Conservation (phyloP, 768 basidiomycete genomes). For the Collybia sp. region DNA sequence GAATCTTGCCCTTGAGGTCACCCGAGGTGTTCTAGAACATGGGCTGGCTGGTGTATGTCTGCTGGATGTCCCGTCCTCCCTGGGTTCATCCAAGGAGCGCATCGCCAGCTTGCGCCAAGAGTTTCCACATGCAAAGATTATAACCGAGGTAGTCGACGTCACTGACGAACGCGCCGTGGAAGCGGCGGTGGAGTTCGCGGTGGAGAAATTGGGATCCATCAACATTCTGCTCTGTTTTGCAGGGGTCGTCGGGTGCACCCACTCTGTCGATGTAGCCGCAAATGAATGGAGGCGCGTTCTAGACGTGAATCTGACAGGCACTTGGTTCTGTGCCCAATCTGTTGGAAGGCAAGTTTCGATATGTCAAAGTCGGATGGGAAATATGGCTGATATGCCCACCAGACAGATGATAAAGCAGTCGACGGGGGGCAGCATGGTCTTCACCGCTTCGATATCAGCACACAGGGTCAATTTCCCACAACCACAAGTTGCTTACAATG, state of each 20-base stretch:
- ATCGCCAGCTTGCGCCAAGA: conserved; percentile 14
- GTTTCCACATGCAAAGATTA: conserved; percentile 29
- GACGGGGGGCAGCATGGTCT: conserved; percentile 35
- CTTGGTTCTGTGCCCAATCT: conserved; percentile 39
- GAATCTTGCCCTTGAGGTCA: conserved; percentile 28
- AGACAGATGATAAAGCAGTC: conserved; percentile 39
- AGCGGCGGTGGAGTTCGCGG: conserved; percentile 17
- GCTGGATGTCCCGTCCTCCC: conserved; percentile 20
- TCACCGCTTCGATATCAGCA: conserved; percentile 38
- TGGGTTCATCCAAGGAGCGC: conserved; percentile 15
- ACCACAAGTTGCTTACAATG: conserved; percentile 35
- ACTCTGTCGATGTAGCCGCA: conserved; percentile 23
- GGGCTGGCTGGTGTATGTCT: conserved; percentile 30
- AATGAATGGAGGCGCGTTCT: conserved; percentile 32
- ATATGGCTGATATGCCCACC: neutral
- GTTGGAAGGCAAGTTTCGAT: conserved; percentile 26
- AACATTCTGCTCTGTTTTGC: conserved; percentile 38
- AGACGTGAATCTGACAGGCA: conserved; percentile 40
- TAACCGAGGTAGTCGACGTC: conserved; percentile 29
- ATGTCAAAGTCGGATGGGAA: neutral
- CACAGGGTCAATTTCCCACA: conserved; percentile 37
- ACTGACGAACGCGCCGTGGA: conserved; percentile 25
- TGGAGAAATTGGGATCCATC: conserved; percentile 22
- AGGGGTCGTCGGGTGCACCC: conserved; percentile 29
- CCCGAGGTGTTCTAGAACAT: conserved; percentile 39